Evolutionary conservation across 495 filamentous ascomycete genomes (phyloP).

Genomic region (Echria macrotheca): DNA sequence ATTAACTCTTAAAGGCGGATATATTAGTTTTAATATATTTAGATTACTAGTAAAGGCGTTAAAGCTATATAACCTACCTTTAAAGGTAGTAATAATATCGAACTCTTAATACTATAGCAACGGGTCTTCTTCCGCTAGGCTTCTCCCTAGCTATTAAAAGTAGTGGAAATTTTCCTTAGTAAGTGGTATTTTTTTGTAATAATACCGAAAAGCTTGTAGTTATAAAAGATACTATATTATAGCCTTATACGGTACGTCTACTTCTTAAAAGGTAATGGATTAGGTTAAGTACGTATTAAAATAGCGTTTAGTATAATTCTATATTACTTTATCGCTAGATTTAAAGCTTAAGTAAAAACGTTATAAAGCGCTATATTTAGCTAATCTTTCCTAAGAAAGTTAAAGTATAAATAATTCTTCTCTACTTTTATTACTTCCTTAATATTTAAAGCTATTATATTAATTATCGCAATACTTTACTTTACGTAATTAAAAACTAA

Average conservation of each 20-base stretch:
- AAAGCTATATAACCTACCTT: neutral
- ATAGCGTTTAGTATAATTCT: neutral
- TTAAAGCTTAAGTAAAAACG: neutral
- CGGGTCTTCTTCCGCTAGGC: no score
- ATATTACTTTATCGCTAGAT: neutral
- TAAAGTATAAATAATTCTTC: neutral
- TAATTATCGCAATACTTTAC: neutral
- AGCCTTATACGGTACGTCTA: neutral
- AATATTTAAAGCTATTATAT: neutral
- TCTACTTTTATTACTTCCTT: neutral
- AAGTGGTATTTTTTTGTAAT: neutral
- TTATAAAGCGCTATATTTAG: neutral
- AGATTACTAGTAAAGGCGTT: neutral
- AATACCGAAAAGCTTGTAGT: neutral
- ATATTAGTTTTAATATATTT: neutral
- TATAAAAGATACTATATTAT: neutral
- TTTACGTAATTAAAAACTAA: neutral
- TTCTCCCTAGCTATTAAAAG: no score
- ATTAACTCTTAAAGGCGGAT: neutral
- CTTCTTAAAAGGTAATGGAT: neutral
- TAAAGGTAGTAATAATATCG: neutral
- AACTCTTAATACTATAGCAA: slow-evolving; percentile 1
- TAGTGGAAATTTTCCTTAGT: neutral
- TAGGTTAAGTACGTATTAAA: neutral
- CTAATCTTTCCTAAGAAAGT: neutral